A percentile compares a stretch with the other conserved stretches of the same genome.
Conservation (phyloP, 306 rosid species). For the Quercus wislizeni region DNA sequence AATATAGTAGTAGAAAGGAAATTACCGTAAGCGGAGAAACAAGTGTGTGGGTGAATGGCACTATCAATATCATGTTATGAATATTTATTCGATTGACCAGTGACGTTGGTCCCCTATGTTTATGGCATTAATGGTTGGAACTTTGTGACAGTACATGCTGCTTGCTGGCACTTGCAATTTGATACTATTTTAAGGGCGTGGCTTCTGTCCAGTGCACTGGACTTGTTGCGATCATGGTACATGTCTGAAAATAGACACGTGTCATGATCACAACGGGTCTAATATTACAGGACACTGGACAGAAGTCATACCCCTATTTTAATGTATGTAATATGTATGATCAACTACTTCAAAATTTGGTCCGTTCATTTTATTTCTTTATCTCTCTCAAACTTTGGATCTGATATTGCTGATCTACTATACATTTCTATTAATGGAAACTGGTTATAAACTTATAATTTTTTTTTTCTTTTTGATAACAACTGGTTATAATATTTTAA, state of each 20-base stretch:
- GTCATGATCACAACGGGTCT: too few species aligned
- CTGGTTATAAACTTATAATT: too few species aligned
- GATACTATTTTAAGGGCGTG: neutral
- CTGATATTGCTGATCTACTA: neutral
- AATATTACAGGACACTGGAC: too few species aligned
- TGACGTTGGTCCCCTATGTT: slow-evolving; percentile 5
- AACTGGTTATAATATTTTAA: too few species aligned
- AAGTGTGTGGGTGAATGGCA: neutral
- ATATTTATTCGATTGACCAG: neutral
- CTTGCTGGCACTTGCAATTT: neutral
- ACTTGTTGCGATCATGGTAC: too few species aligned
- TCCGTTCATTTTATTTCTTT: neutral
- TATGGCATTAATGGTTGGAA: slow-evolving; percentile 16
- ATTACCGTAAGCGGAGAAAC: neutral
- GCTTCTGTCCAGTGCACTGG: too few species aligned
- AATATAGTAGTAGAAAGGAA: neutral
- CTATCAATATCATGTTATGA: neutral
- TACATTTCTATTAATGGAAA: neutral
- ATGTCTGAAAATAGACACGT: too few species aligned
- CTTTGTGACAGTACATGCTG: slow-evolving; percentile 6
- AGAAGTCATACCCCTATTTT: too few species aligned
- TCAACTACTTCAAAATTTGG: neutral
- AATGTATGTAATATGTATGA: neutral
- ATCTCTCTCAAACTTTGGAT: slow-evolving; percentile 16
- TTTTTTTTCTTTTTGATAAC: too few species aligned